Conservation (phyloP, 2,329 filamentous ascomycete species). For the Hypoxylon sp. region DNA sequence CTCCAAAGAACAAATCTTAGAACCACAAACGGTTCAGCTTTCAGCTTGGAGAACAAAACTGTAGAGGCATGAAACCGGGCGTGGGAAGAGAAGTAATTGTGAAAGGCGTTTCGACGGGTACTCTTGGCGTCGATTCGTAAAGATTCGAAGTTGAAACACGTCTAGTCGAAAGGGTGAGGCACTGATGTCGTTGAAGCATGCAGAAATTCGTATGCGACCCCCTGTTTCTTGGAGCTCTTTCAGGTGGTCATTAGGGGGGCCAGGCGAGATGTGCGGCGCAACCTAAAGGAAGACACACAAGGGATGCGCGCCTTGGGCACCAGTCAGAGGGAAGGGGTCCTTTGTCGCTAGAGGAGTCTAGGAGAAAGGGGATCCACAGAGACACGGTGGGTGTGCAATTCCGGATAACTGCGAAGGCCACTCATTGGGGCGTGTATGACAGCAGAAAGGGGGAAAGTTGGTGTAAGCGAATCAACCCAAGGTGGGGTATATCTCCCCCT, state of each 20-base stretch:
- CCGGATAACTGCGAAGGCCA: background rate
- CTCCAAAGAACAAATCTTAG: conserved; percentile 22
- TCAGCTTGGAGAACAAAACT: conserved; percentile 11
- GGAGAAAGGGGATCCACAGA: conserved; percentile 32
- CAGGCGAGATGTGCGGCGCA: conserved; percentile 39
- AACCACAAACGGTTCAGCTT: conserved; percentile 20
- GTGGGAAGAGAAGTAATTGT: conserved; percentile 26
- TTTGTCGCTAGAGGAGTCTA: conserved; percentile 30
- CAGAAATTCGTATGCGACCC: conserved; percentile 42
- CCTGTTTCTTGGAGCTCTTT: conserved; percentile 40
- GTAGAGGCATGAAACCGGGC: conserved; percentile 16
- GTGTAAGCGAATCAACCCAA: conserved; percentile 39
- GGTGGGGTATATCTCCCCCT: conserved; percentile 33
- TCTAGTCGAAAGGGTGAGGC: conserved; percentile 42
- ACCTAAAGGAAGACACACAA: conserved; percentile 37
- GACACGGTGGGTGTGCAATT: conserved; percentile 33
- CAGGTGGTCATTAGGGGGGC: conserved; percentile 31
- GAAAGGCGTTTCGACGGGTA: conserved; percentile 47
- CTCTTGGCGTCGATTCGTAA: conserved; percentile 46
- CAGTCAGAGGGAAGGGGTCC: conserved; percentile 35
- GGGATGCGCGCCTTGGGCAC: conserved; percentile 38
- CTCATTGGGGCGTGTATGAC: conserved; percentile 25
- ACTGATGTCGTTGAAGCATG: conserved; percentile 44
- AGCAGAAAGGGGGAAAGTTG: conserved; percentile 34
- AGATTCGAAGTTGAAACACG: conserved; percentile 51